phyloP scores from a whole-genome alignment of 495 filamentous ascomycete species.

The Penicilliopsis zonata region DNA sequence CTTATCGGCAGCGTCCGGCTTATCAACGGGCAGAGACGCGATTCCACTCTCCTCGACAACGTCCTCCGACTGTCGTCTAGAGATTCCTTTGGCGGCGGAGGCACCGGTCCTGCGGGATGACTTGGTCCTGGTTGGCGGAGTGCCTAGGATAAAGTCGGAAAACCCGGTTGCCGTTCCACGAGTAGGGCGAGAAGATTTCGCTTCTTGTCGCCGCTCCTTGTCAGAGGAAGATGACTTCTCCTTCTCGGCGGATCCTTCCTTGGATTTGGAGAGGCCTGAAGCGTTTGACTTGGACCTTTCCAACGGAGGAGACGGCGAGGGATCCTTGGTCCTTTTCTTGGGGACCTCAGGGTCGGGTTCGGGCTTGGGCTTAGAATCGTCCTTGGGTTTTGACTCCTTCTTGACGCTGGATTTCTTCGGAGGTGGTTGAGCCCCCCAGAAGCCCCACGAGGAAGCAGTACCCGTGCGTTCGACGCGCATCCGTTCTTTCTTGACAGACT shows the following conservation, averaged over 20 bases:
- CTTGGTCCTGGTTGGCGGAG: conserved; percentile 37
- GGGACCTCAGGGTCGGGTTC: no score
- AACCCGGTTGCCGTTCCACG: conserved; percentile 38
- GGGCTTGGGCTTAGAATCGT: conserved; percentile 11
- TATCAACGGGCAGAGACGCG: conserved; percentile 41
- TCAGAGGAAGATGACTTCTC: conserved; percentile 45
- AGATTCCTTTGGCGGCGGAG: conserved; percentile 19
- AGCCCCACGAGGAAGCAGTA: conserved; percentile 42
- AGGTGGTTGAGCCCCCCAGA: conserved; percentile 41
- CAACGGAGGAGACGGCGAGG: conserved; percentile 19
- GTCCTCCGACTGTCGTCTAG: conserved; percentile 39
- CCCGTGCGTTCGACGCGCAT: conserved; percentile 38
- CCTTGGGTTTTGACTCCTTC: conserved; percentile 25
- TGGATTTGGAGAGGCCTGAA: conserved; percentile 23
- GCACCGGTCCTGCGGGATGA: conserved; percentile 28
- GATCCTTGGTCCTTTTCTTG: conserved; percentile 15
- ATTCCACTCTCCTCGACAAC: conserved; percentile 32
- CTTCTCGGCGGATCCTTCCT: conserved; percentile 35
- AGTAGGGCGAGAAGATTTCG: conserved; percentile 21
- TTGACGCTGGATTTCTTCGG: conserved; percentile 37
- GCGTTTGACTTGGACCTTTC: conserved; percentile 36
- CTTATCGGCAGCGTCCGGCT: conserved; percentile 36
- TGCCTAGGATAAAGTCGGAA: conserved; percentile 39
- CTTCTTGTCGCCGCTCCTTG: conserved; percentile 32
- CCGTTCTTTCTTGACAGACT: conserved; percentile 46